phyloP scores from a whole-genome alignment of 768 basidiomycete species.

The Trametes sanguinea region DNA sequence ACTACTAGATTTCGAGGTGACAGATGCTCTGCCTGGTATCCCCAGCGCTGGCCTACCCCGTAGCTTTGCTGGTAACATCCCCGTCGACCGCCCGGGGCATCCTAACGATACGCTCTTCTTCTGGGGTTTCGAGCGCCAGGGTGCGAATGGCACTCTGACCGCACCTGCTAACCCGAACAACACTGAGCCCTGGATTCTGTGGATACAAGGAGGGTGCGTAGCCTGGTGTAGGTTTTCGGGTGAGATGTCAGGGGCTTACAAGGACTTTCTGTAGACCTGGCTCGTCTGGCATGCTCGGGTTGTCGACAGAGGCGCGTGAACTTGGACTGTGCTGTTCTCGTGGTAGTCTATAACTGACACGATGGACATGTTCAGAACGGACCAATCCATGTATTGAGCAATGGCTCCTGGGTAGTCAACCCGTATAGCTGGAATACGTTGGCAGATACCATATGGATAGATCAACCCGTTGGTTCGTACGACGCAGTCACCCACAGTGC shows the following conservation, averaged over 20 bases:
- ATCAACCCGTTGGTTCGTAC: slow-evolving; percentile 56
- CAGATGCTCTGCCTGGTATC: slow-evolving; percentile 29
- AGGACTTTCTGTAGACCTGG: slow-evolving; percentile 47
- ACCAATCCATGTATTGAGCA: slow-evolving; percentile 56
- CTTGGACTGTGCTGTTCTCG: background rate
- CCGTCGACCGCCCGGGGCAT: slow-evolving; percentile 30
- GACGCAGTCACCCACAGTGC: background rate
- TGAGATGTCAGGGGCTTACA: background rate
- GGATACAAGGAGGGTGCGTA: slow-evolving; percentile 68
- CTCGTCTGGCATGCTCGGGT: slow-evolving; percentile 65
- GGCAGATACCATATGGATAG: slow-evolving; percentile 69
- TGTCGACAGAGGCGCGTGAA: slow-evolving; percentile 52
- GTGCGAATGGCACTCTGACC: slow-evolving; percentile 46
- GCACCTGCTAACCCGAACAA: slow-evolving; percentile 32
- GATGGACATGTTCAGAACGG: slow-evolving; percentile 51
- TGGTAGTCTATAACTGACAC: too few species aligned
- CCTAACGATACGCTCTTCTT: slow-evolving; percentile 38
- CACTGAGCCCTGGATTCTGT: slow-evolving; percentile 67
- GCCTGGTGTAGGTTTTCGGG: too few species aligned
- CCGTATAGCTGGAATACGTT: slow-evolving; percentile 58
- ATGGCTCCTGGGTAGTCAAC: slow-evolving; percentile 53
- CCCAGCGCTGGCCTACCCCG: slow-evolving; percentile 24
- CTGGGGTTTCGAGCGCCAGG: slow-evolving; percentile 33
- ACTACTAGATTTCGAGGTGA: slow-evolving; percentile 32
- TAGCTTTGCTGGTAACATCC: slow-evolving; percentile 35